Percentiles rank a stretch among this genome's conserved stretches.
Evolutionary conservation across 176 grass and related monocot species (phyloP).

Genomic region (Olyra latifolia): DNA sequence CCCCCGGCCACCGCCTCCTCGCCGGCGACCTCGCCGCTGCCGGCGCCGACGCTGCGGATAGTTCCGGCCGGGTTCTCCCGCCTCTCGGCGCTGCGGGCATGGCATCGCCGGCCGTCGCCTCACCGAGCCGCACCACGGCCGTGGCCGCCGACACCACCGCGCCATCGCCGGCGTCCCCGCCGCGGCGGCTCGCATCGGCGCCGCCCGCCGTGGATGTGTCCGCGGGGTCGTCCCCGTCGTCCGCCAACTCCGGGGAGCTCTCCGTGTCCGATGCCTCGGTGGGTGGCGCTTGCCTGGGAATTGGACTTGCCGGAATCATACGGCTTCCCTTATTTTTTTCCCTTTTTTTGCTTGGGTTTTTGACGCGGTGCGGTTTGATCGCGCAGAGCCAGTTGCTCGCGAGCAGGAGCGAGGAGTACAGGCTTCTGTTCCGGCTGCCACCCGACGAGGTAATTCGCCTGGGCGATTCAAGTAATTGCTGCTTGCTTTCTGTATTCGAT

Average conservation of each 20-base stretch:
- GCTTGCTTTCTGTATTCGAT: background rate
- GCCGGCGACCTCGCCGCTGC: background rate
- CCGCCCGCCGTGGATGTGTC: slow-evolving; percentile 30
- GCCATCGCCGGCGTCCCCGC: slow-evolving; percentile 40
- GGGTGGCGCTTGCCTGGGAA: slow-evolving; percentile 35
- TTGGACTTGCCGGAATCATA: slow-evolving; percentile 19
- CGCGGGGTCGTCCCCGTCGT: slow-evolving; percentile 25
- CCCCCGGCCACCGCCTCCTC: slow-evolving; percentile 10
- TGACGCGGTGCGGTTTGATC: slow-evolving; percentile 12
- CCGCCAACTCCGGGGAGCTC: slow-evolving; percentile 45
- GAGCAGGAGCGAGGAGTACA: slow-evolving; percentile 91
- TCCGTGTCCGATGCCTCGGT: slow-evolving; percentile 32
- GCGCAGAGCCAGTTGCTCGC: slow-evolving; percentile 52
- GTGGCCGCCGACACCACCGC: slow-evolving; percentile 30
- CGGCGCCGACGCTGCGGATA: background rate
- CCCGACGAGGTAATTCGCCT: slow-evolving; percentile 66
- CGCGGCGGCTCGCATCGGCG: slow-evolving; percentile 40
- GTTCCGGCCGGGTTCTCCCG: too few relatives aligned
- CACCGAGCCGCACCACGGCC: background rate
- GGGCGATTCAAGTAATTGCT: background rate
- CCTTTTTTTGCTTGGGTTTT: slow-evolving; percentile 5
- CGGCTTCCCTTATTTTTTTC: background rate
- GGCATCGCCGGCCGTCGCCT: slow-evolving; percentile 31
- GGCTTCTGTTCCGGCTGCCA: slow-evolving; percentile 81
- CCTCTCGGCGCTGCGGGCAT: background rate